Percentiles rank a stretch among this genome's conserved stretches.
Conservation (phyloP, 371 early-diverging fungal species). For the Mucor racemosus region DNA sequence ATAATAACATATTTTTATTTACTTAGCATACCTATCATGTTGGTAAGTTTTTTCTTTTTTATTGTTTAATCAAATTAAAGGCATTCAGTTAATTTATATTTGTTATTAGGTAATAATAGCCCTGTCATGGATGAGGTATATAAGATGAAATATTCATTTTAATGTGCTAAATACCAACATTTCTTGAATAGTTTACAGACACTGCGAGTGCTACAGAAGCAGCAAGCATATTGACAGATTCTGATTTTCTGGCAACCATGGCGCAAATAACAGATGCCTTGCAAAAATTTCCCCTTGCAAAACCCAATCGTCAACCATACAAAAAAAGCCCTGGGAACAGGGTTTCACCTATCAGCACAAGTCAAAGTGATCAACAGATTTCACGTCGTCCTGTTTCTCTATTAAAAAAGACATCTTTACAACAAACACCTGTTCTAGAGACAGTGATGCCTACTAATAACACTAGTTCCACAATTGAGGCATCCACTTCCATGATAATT, state of each 20-base stretch:
- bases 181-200: neutral
- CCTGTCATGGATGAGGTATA: slow-evolving; percentile 21
- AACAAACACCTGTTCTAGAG: neutral
- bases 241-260: slow-evolving; percentile 23
- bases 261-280: slow-evolving; percentile 31
- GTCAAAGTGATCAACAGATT: slow-evolving; percentile 17
- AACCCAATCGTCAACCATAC: neutral
- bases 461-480: neutral
- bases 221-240: slow-evolving; percentile 10
- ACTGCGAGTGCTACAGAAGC: neutral
- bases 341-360: neutral
- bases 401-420: neutral
- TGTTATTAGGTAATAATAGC: slow-evolving; percentile 13
- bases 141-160: neutral
- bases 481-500: slow-evolving; percentile 9
- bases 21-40: slow-evolving; percentile 42
- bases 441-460: neutral
- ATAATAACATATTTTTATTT: neutral
- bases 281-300: slow-evolving; percentile 16
- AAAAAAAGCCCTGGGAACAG: neutral
- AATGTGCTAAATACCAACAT: neutral
- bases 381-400: slow-evolving; percentile 4
- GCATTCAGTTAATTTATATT: neutral
- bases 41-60: slow-evolving; percentile 24
- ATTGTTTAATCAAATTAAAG: too few relatives aligned